Percentiles rank a stretch among this genome's conserved stretches.
Evolutionary conservation across 371 early-diverging fungal genomes (phyloP).

Genomic region (Rhizopus arrhizus): DNA sequence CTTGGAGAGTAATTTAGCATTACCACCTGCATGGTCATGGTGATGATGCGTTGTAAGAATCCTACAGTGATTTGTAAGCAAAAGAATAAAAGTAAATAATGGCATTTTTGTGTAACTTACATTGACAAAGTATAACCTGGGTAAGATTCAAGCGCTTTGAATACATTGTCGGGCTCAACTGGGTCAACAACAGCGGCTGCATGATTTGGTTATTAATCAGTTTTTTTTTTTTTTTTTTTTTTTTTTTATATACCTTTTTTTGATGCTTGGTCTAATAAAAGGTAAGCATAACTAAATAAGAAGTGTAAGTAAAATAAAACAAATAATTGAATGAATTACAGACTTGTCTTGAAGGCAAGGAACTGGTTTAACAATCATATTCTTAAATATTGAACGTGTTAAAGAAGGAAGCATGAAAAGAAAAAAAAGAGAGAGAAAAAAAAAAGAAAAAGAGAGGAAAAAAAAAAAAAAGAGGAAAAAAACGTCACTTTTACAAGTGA

Average conservation of each 20-base stretch:
- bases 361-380: constrained; percentile 37
- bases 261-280: constrained; percentile 71
- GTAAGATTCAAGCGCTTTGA: constrained; percentile 32
- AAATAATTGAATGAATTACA: not conserved
- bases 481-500: not conserved
- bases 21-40: constrained; percentile 82
- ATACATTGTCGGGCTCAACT: constrained; percentile 56
- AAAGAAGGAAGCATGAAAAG: constrained; percentile 22
- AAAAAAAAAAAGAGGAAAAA: not conserved
- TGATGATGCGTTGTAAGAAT: constrained; percentile 82
- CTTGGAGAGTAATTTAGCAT: constrained; percentile 51
- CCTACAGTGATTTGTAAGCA: constrained; percentile 16
- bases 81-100: not conserved
- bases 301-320: not conserved
- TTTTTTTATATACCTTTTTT: constrained; percentile 33
- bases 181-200: constrained; percentile 60
- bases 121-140: constrained; percentile 52
- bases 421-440: not conserved
- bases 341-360: constrained; percentile 43
- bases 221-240: not conserved
- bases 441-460: not conserved
- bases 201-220: not conserved
- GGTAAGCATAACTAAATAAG: constrained; percentile 68
- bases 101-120: constrained; percentile 20
- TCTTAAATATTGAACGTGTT: constrained; percentile 16